Base-by-base conservation (phyloP, 108 stramenopile species). In the Discostella stelligeroides region DNA sequence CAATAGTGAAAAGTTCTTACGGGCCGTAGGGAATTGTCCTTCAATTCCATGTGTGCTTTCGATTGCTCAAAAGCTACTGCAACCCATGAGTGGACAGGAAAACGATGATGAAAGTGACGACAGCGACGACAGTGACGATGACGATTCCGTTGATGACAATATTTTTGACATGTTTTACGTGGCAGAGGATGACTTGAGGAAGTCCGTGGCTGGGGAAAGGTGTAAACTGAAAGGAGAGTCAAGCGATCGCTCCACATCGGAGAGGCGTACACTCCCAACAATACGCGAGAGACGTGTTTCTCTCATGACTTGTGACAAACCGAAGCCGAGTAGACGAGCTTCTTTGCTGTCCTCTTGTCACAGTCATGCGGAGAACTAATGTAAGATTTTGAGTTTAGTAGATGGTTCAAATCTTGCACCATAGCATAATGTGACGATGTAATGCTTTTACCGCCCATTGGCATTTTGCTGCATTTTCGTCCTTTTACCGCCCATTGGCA, bases 111-210 rank as follows among this genome's bases (percentile, higher is more conserved):
- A 48, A 14, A 14, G 67, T 20, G 28, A 47, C 15, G 18, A 25
- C 67, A n/a, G n/a, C n/a, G n/a, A n/a, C n/a, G n/a, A n/a, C n/a
- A 64, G 66, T 18, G 70, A 71, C 15, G 60, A 60, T 40, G 30
- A 46, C 29, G 45, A 29, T 28, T 37, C 58, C 7, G 39, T 15
- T 12, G 45, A 50, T 27, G 77, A 72, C 50, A 65, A 66, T 20
- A 10, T 56, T 8, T 71, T 67, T 57, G 77, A 71, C 47, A 66
- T 72, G 77, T 78, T 78, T 70, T 75, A 53, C 45, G 15, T 66
- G 12, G 56, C 42, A 1, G 50, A 66, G 30, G 73, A 75, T 25
- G 57, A 63, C 50, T 10, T 51, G 50, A 10, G 10, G 23, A 21
- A 2, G 50, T 27, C 50, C 9, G 53, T 54, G 53, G 28, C 23